A percentile compares a stretch with the other conserved stretches of the same genome.
Conservation (phyloP, 139 green algal genomes). For the Chlamydomonas eustigma region DNA sequence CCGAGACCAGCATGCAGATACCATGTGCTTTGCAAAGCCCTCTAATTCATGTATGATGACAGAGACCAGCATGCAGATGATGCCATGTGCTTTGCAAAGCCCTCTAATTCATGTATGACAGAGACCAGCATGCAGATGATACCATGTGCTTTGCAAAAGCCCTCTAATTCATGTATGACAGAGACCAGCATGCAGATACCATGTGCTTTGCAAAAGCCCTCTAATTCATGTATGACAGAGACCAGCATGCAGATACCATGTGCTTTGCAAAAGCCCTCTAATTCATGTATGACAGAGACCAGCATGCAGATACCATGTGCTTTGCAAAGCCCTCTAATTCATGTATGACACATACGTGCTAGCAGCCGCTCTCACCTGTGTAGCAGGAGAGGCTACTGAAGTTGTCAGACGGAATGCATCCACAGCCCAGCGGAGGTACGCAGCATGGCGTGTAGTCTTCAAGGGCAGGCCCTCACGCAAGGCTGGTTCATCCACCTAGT, state of each 20-base stretch:
- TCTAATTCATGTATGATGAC: background rate
- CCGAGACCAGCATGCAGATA: background rate
- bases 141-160: too few species aligned
- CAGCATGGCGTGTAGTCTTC: constrained; percentile 55
- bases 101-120: background rate
- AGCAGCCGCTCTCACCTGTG: constrained; percentile 19
- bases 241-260: background rate
- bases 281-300: background rate
- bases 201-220: too few species aligned
- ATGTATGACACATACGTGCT: background rate
- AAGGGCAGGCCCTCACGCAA: constrained; percentile 89
- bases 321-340: background rate
- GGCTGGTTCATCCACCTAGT: constrained; percentile 87
- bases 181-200: background rate
- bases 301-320: background rate
- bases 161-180: too few species aligned
- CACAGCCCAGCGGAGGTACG: constrained; percentile 88
- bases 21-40: too few species aligned
- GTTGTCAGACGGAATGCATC: constrained; percentile 63
- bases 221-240: background rate
- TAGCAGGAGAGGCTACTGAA: constrained; percentile 16
- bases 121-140: background rate
- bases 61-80: background rate
- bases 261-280: too few species aligned
- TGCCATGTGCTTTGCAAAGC: too few species aligned